phyloP scores from a whole-genome alignment of 2,329 filamentous ascomycete species.

The Calonectria montana region DNA sequence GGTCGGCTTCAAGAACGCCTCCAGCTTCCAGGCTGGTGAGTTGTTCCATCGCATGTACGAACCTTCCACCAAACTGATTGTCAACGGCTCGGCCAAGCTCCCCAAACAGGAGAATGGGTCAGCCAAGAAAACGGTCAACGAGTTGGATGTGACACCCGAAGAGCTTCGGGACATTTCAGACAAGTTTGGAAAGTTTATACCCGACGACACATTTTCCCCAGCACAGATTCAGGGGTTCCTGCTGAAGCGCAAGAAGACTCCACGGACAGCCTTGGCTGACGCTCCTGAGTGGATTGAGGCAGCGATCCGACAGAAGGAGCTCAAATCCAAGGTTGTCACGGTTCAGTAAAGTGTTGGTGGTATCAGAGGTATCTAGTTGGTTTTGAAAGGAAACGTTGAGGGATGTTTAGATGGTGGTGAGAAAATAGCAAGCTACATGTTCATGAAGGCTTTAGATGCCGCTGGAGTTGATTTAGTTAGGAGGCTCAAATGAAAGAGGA shows the following conservation, averaged over 20 bases:
- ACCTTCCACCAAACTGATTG: conserved; percentile 41
- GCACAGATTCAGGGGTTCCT: conserved; percentile 75
- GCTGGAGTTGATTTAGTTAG: background rate
- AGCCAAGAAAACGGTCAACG: conserved; percentile 27
- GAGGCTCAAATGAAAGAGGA: background rate
- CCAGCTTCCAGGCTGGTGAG: conserved; percentile 65
- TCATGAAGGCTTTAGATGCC: too few relatives aligned
- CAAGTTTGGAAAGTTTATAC: conserved; percentile 65
- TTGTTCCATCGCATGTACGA: conserved; percentile 73
- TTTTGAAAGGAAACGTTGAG: too few relatives aligned
- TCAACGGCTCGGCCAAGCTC: conserved; percentile 22
- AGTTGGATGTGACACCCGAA: conserved; percentile 49
- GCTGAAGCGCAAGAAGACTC: conserved; percentile 70
- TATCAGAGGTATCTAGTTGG: background rate
- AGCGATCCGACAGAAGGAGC: conserved; percentile 61
- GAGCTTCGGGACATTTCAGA: conserved; percentile 58
- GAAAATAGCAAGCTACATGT: too few relatives aligned
- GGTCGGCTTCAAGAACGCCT: conserved; percentile 72
- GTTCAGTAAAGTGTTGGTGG: conserved; percentile 53
- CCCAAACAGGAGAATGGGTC: conserved; percentile 14
- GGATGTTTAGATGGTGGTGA: background rate
- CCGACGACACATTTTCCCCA: conserved; percentile 63
- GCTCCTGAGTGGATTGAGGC: conserved; percentile 65
- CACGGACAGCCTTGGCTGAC: conserved; percentile 65
- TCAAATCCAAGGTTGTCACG: conserved; percentile 59